Evolutionary conservation across 106 monocot genomes (phyloP), one percentile per base, ranked within the genome.

Genomic region (Dendrobium officinale): DNA sequence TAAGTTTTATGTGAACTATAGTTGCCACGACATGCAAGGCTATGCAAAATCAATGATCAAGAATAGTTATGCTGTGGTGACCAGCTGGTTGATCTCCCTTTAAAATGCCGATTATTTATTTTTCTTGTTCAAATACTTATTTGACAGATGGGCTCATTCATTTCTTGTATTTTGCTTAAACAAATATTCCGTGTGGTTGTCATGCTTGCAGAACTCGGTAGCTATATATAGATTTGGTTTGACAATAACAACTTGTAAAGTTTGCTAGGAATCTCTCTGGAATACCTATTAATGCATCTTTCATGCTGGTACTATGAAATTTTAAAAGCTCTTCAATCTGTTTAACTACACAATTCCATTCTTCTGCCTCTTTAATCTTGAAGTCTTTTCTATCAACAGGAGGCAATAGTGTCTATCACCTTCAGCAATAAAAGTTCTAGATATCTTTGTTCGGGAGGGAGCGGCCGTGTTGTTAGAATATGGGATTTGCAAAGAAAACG

Each of bases 401-500:
- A 98, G 67, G 88, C 86, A 61, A 89, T 98, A 84, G 31, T 42
- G 55, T 84, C 89, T 55, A 91, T 98, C 77, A 92, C 80, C 73
- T 98, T 98, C 76, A 95, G 98, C 88, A 92, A 91, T 81, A 98
- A 95, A 81, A 82, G 91, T 58, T 98, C 98, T 42, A 92, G 95
- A 42, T 98, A 98, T 73, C 79, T 98, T 84, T 98, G 95, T 80
- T 95, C 98, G 59, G 98, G 98, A 5, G 98, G 98, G 49, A 91
- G 86, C 84, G 91, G 89, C 22, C 86, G 84, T 55, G 83, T 91
- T 49, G 85, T 98, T 49, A 89, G 92, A 82, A 95, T 98, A 72
- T 98, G 98, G 98, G 98, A 98, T 86, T 86, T 98, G 81, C 94
- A 93, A 81, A 90, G 91, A 83, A 98, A 98, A 72, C 87, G 88